Conservation (phyloP, 371 early-diverging fungal species). For the Zychaea mexicana region DNA sequence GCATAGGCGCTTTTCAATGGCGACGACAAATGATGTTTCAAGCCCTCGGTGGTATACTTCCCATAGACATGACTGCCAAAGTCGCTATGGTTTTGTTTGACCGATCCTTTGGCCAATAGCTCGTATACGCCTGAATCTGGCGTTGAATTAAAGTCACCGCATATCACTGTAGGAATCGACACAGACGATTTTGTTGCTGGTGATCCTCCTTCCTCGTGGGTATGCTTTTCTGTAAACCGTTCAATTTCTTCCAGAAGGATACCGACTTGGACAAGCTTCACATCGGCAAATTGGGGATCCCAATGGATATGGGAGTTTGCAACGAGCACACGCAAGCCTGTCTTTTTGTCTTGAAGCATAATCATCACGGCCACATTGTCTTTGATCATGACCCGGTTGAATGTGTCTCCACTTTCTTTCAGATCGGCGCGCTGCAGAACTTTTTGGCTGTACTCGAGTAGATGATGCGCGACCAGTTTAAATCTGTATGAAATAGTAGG, state of each 20-base stretch:
- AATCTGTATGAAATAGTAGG: conserved; percentile 53
- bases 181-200: conserved; percentile 22
- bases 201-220: conserved; percentile 30
- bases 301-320: conserved; percentile 95
- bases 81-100: conserved; percentile 84
- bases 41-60: conserved; percentile 82
- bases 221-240: conserved; percentile 52
- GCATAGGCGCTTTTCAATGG: conserved; percentile 83
- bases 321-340: conserved; percentile 73
- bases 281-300: conserved; percentile 94
- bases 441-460: conserved; percentile 93
- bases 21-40: conserved; percentile 73
- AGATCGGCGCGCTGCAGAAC: conserved; percentile 89
- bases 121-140: conserved; percentile 94
- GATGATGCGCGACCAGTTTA: conserved; percentile 73
- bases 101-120: conserved; percentile 70
- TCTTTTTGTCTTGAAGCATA: conserved; percentile 83
- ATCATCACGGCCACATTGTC: conserved; percentile 95
- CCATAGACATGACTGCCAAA: conserved; percentile 84
- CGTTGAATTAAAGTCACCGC: conserved; percentile 98
- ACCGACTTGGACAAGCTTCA: conserved; percentile 97
- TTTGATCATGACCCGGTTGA: conserved; percentile 94
- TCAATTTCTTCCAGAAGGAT: conserved; percentile 93
- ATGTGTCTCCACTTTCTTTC: conserved; percentile 89
- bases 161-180: conserved; percentile 71